Base-by-base conservation (phyloP, 2,329 filamentous ascomycete genomes). In the Epicoccum nigrum region DNA sequence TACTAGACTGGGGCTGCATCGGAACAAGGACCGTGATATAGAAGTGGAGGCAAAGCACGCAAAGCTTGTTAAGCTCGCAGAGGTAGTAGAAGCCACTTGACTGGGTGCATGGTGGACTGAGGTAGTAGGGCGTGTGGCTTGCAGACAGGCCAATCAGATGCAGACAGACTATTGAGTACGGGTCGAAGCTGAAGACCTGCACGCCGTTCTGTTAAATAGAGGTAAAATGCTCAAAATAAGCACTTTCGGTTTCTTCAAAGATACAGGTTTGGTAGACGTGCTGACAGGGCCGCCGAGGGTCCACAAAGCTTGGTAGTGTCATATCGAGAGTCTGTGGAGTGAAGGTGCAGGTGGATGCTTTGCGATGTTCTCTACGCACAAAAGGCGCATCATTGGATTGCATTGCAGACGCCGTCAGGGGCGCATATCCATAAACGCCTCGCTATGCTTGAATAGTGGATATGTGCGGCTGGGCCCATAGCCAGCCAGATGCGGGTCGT, bases 391-490 rank as follows among this genome's bases (percentile, higher is more conserved):
- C 34, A 7, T 31, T 41, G 25, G 12, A 34, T 23, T 51, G 16
- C 8, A 42, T 23, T 51, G 16, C 12, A 42, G 13, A 32, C 16
- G n/a, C 40, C 30, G 21, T 17, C 13, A 19, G 21, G 4, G 7
- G 17, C 3, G 12, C 23, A 31, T 40, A 21, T 9, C 20, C 38
- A 9, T 33, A 9, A 38, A 47, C 38, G 49, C 49, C 49, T 28
- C 38, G 49, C 38, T 47, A 47, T 47, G 43, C 33, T 31, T 6
- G 16, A 30, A 30, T 13, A 33, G 8, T 33, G 21, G n/a, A n/a
- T 38, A 5, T 33, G 25, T 43, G 16, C 32, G 38, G 15, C 35
- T 4, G 25, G 19, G 28, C 23, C 9, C 6, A 7, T 25, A 9
- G 9, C 23, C 23, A 25, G 23, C 6, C 9, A 25, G 23, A 25